These are phyloP conservation scores for Coemansia sp. DNA, from an alignment of 371 early-diverging fungal species.

Conservation along the genomic window DNA sequence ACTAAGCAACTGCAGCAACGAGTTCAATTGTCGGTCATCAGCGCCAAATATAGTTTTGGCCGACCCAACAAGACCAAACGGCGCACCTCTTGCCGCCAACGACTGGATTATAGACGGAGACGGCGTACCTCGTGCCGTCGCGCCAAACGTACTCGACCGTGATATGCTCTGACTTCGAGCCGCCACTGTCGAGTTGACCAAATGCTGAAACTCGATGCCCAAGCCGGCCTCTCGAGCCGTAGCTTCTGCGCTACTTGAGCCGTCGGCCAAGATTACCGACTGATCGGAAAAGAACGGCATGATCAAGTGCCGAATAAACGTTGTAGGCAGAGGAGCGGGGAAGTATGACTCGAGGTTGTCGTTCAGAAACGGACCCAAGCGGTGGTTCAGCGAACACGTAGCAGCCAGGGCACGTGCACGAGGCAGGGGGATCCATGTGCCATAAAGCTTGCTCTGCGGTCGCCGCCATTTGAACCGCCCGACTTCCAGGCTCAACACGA, in stretches of 20 bases:
- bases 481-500: slow-evolving; percentile 83
- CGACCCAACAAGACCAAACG: slow-evolving; percentile 17
- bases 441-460: slow-evolving; percentile 68
- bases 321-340: slow-evolving; percentile 66
- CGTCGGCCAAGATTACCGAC: slow-evolving; percentile 9
- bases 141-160: slow-evolving; percentile 46
- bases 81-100: slow-evolving; percentile 22
- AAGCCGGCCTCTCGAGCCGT: slow-evolving; percentile 17
- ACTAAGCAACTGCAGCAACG: slow-evolving; percentile 45
- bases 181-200: slow-evolving; percentile 28
- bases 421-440: slow-evolving; percentile 88
- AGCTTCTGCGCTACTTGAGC: neutral
- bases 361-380: slow-evolving; percentile 72
- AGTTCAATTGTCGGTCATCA: slow-evolving; percentile 36
- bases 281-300: slow-evolving; percentile 48
- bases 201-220: slow-evolving; percentile 40
- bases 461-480: slow-evolving; percentile 74
- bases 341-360: slow-evolving; percentile 71
- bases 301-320: slow-evolving; percentile 49
- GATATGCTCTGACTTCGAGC: slow-evolving; percentile 31
- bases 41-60: slow-evolving; percentile 40
- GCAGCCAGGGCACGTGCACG: slow-evolving; percentile 83
- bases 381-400: slow-evolving; percentile 77
- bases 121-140: slow-evolving; percentile 43
- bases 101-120: slow-evolving; percentile 44